Base-by-base conservation (phyloP, 805 yeast species). In the Yamadazyma ubonensis region DNA sequence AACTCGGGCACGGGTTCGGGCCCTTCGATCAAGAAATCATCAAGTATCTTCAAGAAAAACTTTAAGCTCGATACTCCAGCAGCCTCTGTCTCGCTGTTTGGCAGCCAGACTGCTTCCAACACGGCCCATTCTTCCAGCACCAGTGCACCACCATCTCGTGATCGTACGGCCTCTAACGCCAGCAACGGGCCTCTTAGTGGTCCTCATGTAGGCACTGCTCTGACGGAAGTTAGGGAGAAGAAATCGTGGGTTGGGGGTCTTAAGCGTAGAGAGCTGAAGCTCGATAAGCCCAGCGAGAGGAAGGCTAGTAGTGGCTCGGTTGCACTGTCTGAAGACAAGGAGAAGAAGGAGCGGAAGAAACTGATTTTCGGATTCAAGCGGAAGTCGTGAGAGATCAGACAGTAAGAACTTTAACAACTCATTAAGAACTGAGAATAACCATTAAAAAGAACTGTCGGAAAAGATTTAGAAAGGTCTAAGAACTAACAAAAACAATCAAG, bases 161-260 rank as follows among this genome's bases (percentile, higher is more conserved):
- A 12, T 8, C 30, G 32, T 3, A 27, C 35, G 2, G n/a, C 33
- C 6, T 33, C 42, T 12, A 33, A 28, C 16, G 25, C 38, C n/a
- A 39, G 38, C 21, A 19, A 41, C n/a, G 42, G 36, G 9, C 41
- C 39, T 5, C 31, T 32, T 18, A n/a, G n/a, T n/a, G n/a, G n/a
- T n/a, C n/a, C n/a, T n/a, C n/a, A 36, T 37, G 15, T 39, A 39
- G 17, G 19, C 34, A 5, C 37, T 30, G 3, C 31, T 16, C 17
- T 26, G 12, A n/a, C 16, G 22, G 45, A 43, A 11, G 27, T 35
- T n/a, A 52, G 49, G 36, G 71, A 65, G 29, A 66, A 67, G 53
- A 68, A 68, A 40, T 55, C 64, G 25, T 65, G 71, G 70, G 68
- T 67, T 4, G 68, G 67, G 2, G 66, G 69, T 0, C 53, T 67